Evolutionary conservation across 2,329 filamentous ascomycete genomes (phyloP), one percentile per base, ranked within the genome.

Genomic region (Arthrobotrys musiformis): DNA sequence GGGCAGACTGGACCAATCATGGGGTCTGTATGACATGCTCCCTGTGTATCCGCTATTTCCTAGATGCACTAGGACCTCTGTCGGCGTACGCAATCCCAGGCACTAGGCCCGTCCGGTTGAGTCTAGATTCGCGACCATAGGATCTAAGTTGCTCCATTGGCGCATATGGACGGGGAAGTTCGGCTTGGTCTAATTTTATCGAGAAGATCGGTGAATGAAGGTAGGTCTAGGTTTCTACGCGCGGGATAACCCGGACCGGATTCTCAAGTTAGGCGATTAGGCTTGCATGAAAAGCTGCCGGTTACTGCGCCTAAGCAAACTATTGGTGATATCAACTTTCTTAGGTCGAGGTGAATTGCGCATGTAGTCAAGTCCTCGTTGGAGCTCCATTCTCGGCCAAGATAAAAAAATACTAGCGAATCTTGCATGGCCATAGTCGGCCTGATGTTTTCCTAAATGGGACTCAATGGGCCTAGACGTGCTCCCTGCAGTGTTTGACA

Each of bases 141-240:
- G 35, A 11, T 35, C 30, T 26, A 22, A 24, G 13, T 4, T 17
- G 8, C 24, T 19, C 22, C 8, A 19, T 44, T 33, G 50, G 37
- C 62, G 19, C 62, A 60, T 19, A 28, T 28, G 5, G 8, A 6
- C 54, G 66, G 66, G 30, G 54, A 70, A 70, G 54, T 19, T 70
- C 54, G 54, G 66, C 46, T 24, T 11, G 13, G 7, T 37, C 8
- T 28, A 33, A 19, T 54, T 17, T 19, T 54, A 42, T 54, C 30
- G n/a, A 42, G 40, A 48, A 24, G 24, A 61, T 68, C 63, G 50
- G 50, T 42, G 17, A 11, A 9, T 30, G 7, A 4, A 42, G 28
- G 19, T 7, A 22, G 30, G 26, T n/a, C 13, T 19, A 22, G 17
- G 2, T 37, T 11, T 28, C 17, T 54, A n/a, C n/a, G n/a, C 50